Base-by-base conservation (phyloP, 225 moss, liverwort and hornwort species). In the Physcomitrellopsis africana region DNA sequence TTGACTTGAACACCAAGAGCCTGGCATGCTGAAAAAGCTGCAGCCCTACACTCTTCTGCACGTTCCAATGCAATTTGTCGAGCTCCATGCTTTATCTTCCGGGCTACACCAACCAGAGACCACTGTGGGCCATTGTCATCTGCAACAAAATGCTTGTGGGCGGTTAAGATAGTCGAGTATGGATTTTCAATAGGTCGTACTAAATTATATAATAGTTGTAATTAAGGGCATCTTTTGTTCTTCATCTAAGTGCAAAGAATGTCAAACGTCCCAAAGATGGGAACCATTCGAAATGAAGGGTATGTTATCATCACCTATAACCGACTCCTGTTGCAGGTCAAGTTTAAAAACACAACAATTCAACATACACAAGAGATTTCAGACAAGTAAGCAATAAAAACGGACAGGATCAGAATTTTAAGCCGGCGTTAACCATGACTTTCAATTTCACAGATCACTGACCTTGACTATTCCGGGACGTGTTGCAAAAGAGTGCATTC, bases 11-110 rank as follows among this genome's bases (percentile, higher is more conserved):
- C 79, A 32, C 97, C 97, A 66, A 97, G 87, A 44, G 93, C 94
- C 76, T 87, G 90, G 41, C 90, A 91, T 63, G 94, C 91, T 86
- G 89, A 86, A 74, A 94, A 94, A 37, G 93, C 94, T 75, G 91
- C 90, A 37, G 87, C 85, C 71, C 94, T 86, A 41, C 91, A 95
- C 78, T 94, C 91, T 82, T 97, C 97, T n/a, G 91, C 93, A 60
- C 90, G 91, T 43, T 97, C 94, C 43, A 94, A 76, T 56, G 91
- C 90, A 72, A 97, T 90, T 18, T 79, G 89, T 56, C 90, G 83
- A 46, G 97, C 97, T 69, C 87, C 94, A 68, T 73, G 75, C 80
- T 90, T 94, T 8, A 97, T 89, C 69, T 93, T 97, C 37, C 87
- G 82, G 22, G 88, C 94, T n/a, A 90, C 80, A 59, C 87, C 86